Evolutionary conservation across 139 green algal genomes (phyloP).

Genomic region (Gonium pectorale): DNA sequence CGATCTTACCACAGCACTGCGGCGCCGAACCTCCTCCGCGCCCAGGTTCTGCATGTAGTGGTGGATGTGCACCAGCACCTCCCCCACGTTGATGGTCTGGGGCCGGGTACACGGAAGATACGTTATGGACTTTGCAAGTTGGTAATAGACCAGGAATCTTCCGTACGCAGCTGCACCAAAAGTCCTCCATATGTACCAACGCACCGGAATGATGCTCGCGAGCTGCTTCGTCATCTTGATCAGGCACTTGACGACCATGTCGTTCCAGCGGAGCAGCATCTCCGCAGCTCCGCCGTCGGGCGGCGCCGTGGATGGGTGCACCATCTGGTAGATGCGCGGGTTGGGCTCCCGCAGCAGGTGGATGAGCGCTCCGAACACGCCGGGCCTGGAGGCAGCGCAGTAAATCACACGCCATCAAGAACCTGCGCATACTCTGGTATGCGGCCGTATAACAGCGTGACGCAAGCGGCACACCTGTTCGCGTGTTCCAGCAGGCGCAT

Average conservation of each 20-base stretch:
- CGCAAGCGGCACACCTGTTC: conserved; percentile 48
- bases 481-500: conserved; percentile 92
- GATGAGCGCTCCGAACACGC: conserved; percentile 85
- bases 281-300: not conserved
- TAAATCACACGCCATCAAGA: no score
- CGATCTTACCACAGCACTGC: conserved; percentile 58
- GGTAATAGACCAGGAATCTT: no score
- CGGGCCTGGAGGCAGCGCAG: conserved; percentile 58
- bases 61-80: conserved; percentile 89
- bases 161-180: no score
- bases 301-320: not conserved
- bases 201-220: conserved; percentile 61
- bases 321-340: conserved; percentile 19
- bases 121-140: no score
- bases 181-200: no score
- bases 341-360: conserved; percentile 72
- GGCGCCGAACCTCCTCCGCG: conserved; percentile 88
- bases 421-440: no score
- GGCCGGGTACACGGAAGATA: no score
- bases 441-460: no score
- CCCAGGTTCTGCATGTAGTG: conserved; percentile 90
- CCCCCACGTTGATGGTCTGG: conserved; percentile 81
- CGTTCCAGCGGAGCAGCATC: conserved; percentile 68
- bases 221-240: conserved; percentile 96
- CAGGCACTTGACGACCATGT: conserved; percentile 97